phyloP scores from a whole-genome alignment of 768 basidiomycete species.

The Boletus bicolor region DNA sequence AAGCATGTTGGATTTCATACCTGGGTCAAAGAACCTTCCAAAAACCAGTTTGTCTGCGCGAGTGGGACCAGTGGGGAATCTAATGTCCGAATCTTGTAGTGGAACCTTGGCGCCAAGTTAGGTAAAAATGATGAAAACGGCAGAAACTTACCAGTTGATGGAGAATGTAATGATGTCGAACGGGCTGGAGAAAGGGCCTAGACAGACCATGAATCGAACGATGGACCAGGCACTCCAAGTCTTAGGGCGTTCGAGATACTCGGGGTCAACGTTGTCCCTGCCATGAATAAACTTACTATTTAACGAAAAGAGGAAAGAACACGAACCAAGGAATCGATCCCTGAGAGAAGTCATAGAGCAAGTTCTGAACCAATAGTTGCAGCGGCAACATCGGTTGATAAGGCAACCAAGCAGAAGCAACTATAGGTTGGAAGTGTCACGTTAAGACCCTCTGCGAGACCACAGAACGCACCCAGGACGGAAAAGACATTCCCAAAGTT shows the following conservation, averaged over 20 bases:
- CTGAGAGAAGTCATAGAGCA: conserved; percentile 37
- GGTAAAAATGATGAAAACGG: not conserved
- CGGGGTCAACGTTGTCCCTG: conserved; percentile 38
- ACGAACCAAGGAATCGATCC: conserved; percentile 35
- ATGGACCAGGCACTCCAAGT: conserved; percentile 35
- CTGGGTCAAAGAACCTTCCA: conserved; percentile 36
- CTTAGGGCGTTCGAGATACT: conserved; percentile 32
- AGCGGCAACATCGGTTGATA: conserved; percentile 37
- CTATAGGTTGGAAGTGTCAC: conserved; percentile 9
- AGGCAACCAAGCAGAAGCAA: conserved; percentile 38
- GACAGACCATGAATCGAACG: conserved; percentile 34
- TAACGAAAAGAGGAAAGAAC: not conserved
- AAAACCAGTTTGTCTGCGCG: conserved; percentile 37
- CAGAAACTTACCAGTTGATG: conserved; percentile 30
- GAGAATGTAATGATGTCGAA: conserved; percentile 32
- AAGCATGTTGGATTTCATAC: conserved; percentile 12
- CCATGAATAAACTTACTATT: conserved; percentile 5
- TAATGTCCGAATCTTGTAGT: conserved; percentile 27
- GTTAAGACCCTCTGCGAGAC: not conserved
- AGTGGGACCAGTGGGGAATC: conserved; percentile 30
- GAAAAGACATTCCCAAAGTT: conserved; percentile 37
- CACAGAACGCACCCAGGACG: conserved; percentile 24
- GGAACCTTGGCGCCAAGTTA: conserved; percentile 23
- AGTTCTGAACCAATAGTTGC: conserved; percentile 32
- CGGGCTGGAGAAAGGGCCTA: conserved; percentile 36